Conservation (phyloP, 2,329 filamentous ascomycete species). For the Pseudocercospora cruenta region DNA sequence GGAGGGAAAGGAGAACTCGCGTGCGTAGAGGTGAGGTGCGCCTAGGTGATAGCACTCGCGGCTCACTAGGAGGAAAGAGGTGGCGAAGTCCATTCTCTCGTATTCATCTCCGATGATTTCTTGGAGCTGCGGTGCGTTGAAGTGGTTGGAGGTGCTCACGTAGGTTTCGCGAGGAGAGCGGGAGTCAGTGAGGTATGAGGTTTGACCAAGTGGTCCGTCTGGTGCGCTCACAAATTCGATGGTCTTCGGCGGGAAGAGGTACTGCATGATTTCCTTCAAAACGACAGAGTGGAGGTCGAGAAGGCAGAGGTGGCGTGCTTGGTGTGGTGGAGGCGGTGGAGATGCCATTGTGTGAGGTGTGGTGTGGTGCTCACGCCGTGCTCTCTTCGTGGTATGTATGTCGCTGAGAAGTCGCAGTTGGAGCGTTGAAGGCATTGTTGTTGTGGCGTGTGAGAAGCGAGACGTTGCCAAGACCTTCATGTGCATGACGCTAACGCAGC, state of each 20-base stretch:
- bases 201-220: not conserved
- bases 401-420: not conserved
- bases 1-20: not conserved
- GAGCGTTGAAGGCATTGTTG: not conserved
- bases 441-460: not conserved
- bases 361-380: not conserved
- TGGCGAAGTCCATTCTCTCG: not conserved
- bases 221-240: not conserved
- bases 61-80: slow-evolving; percentile 1
- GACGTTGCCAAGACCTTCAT: not conserved
- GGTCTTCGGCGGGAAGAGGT: not conserved
- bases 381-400: not conserved
- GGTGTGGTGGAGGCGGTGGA: not conserved
- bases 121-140: not conserved
- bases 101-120: not conserved
- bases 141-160: not conserved
- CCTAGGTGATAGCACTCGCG: not conserved
- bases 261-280: not conserved
- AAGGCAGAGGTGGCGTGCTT: not conserved
- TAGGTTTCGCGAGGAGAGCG: not conserved
- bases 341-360: not conserved
- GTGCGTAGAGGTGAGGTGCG: not conserved
- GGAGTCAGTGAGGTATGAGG: not conserved
- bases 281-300: not conserved
- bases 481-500: not conserved